Evolutionary conservation across 1,284 basidiomycete genomes (phyloP).

Genomic region (Cystobasidium pallidum): DNA sequence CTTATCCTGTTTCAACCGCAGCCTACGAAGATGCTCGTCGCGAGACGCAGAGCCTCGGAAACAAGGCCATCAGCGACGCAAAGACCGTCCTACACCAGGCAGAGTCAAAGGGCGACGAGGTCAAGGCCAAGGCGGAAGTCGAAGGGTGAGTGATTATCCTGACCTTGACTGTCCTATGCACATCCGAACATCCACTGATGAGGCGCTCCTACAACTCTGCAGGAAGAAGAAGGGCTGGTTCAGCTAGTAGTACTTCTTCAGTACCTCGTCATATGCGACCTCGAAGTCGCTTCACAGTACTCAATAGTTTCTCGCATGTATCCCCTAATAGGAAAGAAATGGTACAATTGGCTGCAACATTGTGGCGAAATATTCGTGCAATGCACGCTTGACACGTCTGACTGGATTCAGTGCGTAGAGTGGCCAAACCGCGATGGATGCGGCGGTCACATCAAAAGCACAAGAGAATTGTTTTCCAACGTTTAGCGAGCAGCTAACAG

Average conservation of each 20-base stretch:
- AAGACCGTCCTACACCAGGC: slow-evolving; percentile 23
- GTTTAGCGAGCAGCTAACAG: no score
- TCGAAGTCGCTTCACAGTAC: not conserved
- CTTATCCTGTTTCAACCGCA: no score
- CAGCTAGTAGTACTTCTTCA: slow-evolving; percentile 20
- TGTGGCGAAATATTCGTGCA: no score
- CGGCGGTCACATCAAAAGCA: no score
- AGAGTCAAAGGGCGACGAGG: slow-evolving; percentile 35
- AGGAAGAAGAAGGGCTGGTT: slow-evolving; percentile 43
- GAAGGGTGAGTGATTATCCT: slow-evolving; percentile 19
- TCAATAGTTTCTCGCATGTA: not conserved
- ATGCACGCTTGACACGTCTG: no score
- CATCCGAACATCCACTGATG: not conserved
- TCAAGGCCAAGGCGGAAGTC: slow-evolving; percentile 20
- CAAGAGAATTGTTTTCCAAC: no score
- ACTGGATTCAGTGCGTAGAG: no score
- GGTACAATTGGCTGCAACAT: not conserved
- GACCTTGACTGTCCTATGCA: not conserved
- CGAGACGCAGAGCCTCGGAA: slow-evolving; percentile 30
- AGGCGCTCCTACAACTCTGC: not conserved
- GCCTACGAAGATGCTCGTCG: slow-evolving; percentile 25
- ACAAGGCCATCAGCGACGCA: slow-evolving; percentile 37
- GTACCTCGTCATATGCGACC: not conserved
- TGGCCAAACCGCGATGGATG: no score
- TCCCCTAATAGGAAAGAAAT: not conserved